Conservation (phyloP, 768 basidiomycete genomes). For the Phanerodontia chrysosporium region DNA sequence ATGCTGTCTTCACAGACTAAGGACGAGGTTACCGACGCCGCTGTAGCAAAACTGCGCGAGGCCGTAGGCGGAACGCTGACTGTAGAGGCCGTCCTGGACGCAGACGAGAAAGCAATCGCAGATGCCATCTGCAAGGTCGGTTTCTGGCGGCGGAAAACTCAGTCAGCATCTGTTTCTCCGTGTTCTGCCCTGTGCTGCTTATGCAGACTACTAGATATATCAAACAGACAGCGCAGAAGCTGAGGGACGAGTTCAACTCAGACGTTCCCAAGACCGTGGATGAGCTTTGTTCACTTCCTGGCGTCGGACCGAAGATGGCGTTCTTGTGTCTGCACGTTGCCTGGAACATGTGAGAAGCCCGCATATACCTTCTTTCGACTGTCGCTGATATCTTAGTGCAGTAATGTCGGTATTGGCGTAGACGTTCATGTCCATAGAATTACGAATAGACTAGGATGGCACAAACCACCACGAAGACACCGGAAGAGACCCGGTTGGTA, state of each 20-base stretch:
- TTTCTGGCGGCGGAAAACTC: conserved; percentile 87
- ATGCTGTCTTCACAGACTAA: conserved; percentile 98
- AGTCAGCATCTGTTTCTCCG: conserved; percentile 33
- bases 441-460: conserved; percentile 92
- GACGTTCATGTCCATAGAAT: conserved; percentile 97
- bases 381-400: conserved; percentile 23
- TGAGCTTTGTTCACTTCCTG: conserved; percentile 80
- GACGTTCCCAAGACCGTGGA: conserved; percentile 90
- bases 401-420: conserved; percentile 89
- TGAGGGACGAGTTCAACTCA: conserved; percentile 69
- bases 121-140: conserved; percentile 86
- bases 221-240: conserved; percentile 62
- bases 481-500: conserved; percentile 79
- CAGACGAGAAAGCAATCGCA: conserved; percentile 59
- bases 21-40: conserved; percentile 81
- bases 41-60: conserved; percentile 66
- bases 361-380: neutral
- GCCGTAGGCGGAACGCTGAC: conserved; percentile 79
- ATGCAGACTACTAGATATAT: conserved; percentile 49
- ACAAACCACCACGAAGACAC: conserved; percentile 78
- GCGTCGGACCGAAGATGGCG: conserved; percentile 97
- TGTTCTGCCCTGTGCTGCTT: neutral
- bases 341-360: conserved; percentile 65
- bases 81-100: conserved; percentile 61
- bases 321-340: conserved; percentile 80